Base-by-base conservation (phyloP, 495 filamentous ascomycete species). In the Alectoria sarmentosa region DNA sequence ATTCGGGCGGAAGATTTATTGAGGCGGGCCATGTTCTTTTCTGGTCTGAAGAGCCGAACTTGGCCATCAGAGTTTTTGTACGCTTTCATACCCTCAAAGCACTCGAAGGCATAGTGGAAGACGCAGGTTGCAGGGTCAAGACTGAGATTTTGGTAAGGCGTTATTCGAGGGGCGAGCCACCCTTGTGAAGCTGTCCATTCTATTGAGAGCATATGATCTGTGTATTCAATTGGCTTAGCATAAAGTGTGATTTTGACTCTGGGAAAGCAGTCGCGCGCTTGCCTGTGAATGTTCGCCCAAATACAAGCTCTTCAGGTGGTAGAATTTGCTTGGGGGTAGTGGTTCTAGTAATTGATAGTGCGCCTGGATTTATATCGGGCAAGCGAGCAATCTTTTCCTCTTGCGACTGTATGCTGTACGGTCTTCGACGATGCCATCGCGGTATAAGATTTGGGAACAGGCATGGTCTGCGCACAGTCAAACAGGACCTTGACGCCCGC, bases 21-120 rank as follows among this genome's bases (percentile, higher is more conserved):
- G 74, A 98, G 76, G 54, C 94, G 88, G 63, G 80, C 84, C 94
- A 97, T 97, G 79, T 98, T 98, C 80, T 87, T 91, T 76, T 94
- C 87, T 0, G 94, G 94, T n/a, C 94, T 86, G 83, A 98, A 98
- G 28, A 98, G 77, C 23, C 91, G 86, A 65, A 93, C 84, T 54
- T 86, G 71, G 58, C 90, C 90, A 19, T 82, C 75, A 58, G 75
- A 80, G 76, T 94, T 89, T 72, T 88, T 90, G 81, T 98, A 98
- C 41, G 95, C 95, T 78, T 98, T 98, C 92, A 98, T 95, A 66
- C 94, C 94, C 76, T 98, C 94, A 77, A 98, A 98, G 74, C 87
- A 90, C 74, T 92, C 89, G 72, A 98, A 98, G 46, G 90, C 94
- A 76, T 98, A 98, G 83, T 98, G 94, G 78, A 98, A 92, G 54